Conservation (phyloP, 139 green algal species). For the Microglena sp. region DNA sequence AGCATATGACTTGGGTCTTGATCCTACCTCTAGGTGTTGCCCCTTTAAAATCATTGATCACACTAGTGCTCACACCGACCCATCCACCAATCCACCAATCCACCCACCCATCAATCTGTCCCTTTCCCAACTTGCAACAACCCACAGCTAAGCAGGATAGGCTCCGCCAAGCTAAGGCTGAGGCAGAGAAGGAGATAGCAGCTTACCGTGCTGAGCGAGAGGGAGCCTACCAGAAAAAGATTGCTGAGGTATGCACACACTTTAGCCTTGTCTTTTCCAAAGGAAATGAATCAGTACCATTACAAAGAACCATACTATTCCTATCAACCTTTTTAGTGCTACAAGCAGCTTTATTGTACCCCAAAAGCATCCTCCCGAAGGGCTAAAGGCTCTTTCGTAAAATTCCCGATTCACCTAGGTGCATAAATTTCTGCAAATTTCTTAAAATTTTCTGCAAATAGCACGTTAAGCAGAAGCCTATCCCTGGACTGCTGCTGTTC, state of each 20-base stretch:
- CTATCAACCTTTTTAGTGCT: not conserved
- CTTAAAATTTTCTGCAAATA: too few species aligned
- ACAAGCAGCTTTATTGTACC: not conserved
- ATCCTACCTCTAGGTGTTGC: too few species aligned
- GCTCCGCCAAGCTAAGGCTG: conserved; percentile 70
- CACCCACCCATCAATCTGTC: not conserved
- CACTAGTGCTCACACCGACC: too few species aligned
- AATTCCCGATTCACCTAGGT: not conserved
- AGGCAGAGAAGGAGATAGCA: conserved; percentile 73
- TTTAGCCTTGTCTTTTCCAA: too few species aligned
- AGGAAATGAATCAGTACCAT: not conserved
- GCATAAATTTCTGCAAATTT: too few species aligned
- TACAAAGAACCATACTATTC: not conserved
- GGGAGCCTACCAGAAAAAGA: conserved; percentile 61
- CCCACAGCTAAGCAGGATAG: conserved; percentile 63
- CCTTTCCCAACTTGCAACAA: not conserved
- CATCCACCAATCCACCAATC: not conserved
- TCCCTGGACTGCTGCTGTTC: too few species aligned
- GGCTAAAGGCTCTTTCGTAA: not conserved
- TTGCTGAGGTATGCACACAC: conserved; percentile 40
- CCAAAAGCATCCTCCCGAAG: not conserved
- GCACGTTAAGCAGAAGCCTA: too few species aligned
- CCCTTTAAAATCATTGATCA: too few species aligned
- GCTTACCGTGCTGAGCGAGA: conserved; percentile 65
- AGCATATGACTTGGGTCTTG: too few species aligned